phyloP scores from a whole-genome alignment of 345 rosid genomes.

The Cardiospermum halicacabum region DNA sequence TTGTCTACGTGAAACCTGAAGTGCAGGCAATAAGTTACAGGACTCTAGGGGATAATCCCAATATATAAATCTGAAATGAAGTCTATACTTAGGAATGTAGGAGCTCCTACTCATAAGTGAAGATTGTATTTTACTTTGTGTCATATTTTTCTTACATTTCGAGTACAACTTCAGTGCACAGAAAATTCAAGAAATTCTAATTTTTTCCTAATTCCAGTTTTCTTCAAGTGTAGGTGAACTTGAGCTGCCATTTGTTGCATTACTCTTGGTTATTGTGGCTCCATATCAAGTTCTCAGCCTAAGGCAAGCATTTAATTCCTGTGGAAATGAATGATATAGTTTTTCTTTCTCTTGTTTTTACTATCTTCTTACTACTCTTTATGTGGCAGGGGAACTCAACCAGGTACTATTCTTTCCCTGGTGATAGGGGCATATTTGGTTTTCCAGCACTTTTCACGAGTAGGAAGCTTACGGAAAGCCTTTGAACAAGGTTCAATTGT shows the following conservation, averaged over 20 bases:
- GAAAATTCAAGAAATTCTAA: background rate
- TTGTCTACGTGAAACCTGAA: background rate
- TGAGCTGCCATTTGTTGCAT: constrained; percentile 72
- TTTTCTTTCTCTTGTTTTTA: constrained; percentile 10
- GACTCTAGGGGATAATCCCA: background rate
- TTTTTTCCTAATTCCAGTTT: background rate
- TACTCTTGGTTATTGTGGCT: constrained; percentile 67
- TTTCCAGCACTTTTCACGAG: constrained; percentile 82
- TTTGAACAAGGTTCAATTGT: constrained; percentile 76
- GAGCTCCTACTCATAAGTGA: background rate
- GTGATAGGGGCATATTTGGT: constrained; percentile 65
- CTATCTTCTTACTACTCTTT: constrained; percentile 7
- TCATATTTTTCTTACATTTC: background rate
- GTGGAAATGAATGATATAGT: background rate
- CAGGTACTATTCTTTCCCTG: constrained; percentile 58
- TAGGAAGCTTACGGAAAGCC: constrained; percentile 57
- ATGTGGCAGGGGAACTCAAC: constrained; percentile 62
- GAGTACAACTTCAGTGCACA: background rate
- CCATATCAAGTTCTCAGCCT: constrained; percentile 58
- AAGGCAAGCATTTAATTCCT: constrained; percentile 41
- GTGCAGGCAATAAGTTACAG: background rate
- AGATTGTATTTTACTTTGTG: background rate
- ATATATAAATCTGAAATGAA: background rate
- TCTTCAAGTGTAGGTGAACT: constrained; percentile 58
- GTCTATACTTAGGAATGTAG: background rate